Percentiles rank a stretch among this genome's conserved stretches.
These are phyloP conservation scores for Ceratobasidium sp. DNA, from an alignment of 1,284 basidiomycete genomes.

Conservation along the genomic window DNA sequence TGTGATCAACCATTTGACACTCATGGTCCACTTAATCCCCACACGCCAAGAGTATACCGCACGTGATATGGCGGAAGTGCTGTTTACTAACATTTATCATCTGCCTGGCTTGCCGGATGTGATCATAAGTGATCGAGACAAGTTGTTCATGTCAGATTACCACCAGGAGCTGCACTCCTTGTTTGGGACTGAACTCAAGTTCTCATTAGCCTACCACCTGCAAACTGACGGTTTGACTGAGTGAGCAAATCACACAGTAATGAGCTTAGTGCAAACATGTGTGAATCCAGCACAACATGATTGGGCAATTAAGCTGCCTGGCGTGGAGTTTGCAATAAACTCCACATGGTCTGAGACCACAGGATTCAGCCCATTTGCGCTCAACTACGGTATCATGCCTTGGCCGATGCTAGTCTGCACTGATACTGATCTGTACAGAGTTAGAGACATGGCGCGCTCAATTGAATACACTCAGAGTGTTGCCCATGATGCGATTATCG, in stretches of 20 bases:
- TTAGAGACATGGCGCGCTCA: neutral
- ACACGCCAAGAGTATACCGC: conserved; percentile 14
- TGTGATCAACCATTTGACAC: conserved; percentile 57
- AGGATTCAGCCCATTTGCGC: conserved; percentile 52
- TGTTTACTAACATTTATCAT: neutral
- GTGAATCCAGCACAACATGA: conserved; percentile 1
- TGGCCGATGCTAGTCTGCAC: conserved; percentile 6
- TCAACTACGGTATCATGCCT: neutral
- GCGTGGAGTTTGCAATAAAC: conserved; percentile 25
- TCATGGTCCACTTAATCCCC: conserved; percentile 46
- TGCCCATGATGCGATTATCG: conserved; percentile 22
- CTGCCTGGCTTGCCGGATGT: conserved; percentile 9
- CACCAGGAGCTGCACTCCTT: neutral
- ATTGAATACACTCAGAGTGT: conserved; percentile 9
- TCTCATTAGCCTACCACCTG: conserved; percentile 2
- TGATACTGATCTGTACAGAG: neutral
- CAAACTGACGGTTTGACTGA: neutral
- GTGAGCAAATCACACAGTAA: neutral
- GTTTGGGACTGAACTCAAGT: neutral
- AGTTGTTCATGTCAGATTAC: conserved; percentile 5
- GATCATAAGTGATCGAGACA: conserved; percentile 11
- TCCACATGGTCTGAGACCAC: conserved; percentile 47
- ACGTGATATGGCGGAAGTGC: conserved; percentile 1
- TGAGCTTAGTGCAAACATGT: neutral
- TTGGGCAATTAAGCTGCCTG: neutral